A percentile compares a stretch with the other conserved stretches of the same genome.
Evolutionary conservation across 106 monocot genomes (phyloP).

Genomic region (Chionographis japonica): DNA sequence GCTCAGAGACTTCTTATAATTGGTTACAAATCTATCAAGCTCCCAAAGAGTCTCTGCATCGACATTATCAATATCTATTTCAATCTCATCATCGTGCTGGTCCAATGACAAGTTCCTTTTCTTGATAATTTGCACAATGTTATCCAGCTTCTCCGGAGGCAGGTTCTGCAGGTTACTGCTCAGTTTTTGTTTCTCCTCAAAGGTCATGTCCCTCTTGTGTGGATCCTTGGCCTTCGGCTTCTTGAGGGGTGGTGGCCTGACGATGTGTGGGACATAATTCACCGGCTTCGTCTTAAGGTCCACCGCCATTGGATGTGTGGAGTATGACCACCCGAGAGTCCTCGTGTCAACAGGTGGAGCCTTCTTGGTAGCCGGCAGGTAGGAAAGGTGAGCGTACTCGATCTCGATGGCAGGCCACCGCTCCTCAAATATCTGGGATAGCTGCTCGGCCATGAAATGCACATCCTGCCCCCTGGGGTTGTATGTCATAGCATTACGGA

Average conservation of each 20-base stretch:
- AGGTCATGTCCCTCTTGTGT: conserved; percentile 73
- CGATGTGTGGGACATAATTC: conserved; percentile 15
- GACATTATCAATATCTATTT: conserved; percentile 68
- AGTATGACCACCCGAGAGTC: conserved; percentile 63
- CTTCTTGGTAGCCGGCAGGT: conserved; percentile 23
- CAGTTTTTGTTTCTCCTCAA: conserved; percentile 65
- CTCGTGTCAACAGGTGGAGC: conserved; percentile 36
- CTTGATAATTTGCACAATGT: conserved; percentile 61
- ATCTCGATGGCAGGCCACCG: conserved; percentile 65
- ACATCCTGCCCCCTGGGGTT: conserved; percentile 89
- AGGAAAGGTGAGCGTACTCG: conserved; percentile 30
- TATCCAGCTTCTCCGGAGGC: conserved; percentile 60
- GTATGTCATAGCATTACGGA: conserved; percentile 87
- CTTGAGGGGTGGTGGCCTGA: conserved; percentile 31
- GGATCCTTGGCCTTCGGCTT: conserved; percentile 73
- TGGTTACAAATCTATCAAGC: conserved; percentile 72
- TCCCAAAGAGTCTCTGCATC: conserved; percentile 82
- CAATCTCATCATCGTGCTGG: conserved; percentile 68
- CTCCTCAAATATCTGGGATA: conserved; percentile 69
- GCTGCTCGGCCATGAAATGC: conserved; percentile 76
- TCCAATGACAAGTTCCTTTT: conserved; percentile 52
- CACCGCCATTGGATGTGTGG: conserved; percentile 23
- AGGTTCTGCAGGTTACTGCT: conserved; percentile 48
- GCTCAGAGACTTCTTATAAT: conserved; percentile 78
- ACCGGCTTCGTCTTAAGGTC: conserved; percentile 30